Evolutionary conservation across 768 basidiomycete genomes (phyloP), one percentile per base, ranked within the genome.

Genomic region (Suillus lakei): DNA sequence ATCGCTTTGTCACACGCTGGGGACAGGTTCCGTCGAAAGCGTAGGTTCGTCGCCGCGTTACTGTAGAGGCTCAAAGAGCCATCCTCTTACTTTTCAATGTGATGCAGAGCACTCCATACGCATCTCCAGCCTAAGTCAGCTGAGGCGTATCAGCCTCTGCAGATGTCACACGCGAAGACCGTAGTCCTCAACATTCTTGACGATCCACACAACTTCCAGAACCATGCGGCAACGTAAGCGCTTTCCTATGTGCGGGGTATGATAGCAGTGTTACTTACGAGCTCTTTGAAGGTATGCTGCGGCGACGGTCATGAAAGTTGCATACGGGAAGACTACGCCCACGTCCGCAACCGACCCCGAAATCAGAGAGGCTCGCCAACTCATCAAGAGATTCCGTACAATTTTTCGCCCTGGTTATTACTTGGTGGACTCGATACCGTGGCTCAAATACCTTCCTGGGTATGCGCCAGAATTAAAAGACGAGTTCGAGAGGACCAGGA

Each of bases 341-440:
- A 82, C 85, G 77, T 79, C 81, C 3, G 74, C 38, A 28, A 30
- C n/a, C 7, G 61, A 62, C 10, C 50, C 34, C 12, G 41, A 62
- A 30, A 44, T 60, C 5, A 39, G 5, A 12, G 41, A 60, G 13
- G 28, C 46, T 26, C 60, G 46, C 21, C 41, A 46, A 7, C 43
- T 62, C 21, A 16, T 53, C 21, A 41, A 15, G 5, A 39, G 32
- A 43, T 9, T 62, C 12, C 10, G 26, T 36, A 39, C 28, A 16
- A 80, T 78, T 6, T 72, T 86, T 53, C 78, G 83, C 1, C 85
- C 84, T 0, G 86, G 85, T 5, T 65, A 81, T 9, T 86, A 84
- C 82, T 77, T 78, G 64, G 85, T 85, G 6, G 86, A 87, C 65
- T 68, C 76, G 5, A 85, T 78, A 65, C 85, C 86, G 1, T 73